phyloP scores from a whole-genome alignment of 768 basidiomycete species.

The Tricholoma hemisulphureum region DNA sequence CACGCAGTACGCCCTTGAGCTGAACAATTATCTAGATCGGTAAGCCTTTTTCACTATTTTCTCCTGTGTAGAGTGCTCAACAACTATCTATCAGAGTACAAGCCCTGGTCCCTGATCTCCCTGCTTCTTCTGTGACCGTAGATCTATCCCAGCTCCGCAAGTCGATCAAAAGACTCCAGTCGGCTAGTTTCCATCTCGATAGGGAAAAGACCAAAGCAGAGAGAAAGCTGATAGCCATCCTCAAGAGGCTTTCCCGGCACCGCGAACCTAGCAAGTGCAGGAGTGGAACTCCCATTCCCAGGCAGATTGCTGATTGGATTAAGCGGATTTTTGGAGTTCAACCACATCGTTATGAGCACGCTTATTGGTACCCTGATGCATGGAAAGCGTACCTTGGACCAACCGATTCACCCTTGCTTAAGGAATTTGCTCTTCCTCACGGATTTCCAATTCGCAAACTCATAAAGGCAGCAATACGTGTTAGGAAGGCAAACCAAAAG shows the following conservation, averaged over 20 bases:
- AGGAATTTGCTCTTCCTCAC: constrained; percentile 16
- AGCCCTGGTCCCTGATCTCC: constrained; percentile 32
- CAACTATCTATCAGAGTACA: constrained; percentile 45
- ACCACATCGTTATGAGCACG: constrained; percentile 20
- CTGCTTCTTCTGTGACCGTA: constrained; percentile 17
- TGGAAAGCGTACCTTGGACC: constrained; percentile 35
- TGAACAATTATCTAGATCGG: constrained; percentile 61
- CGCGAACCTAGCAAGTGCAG: constrained; percentile 22
- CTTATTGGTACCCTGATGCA: constrained; percentile 16
- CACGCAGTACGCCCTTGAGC: constrained; percentile 69
- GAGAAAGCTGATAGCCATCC: constrained; percentile 45
- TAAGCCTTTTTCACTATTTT: constrained; percentile 27
- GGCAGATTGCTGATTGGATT: constrained; percentile 32
- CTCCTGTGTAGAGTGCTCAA: not conserved
- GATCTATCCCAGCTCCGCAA: constrained; percentile 45
- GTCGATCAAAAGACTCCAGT: constrained; percentile 47
- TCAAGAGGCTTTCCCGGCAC: constrained; percentile 37
- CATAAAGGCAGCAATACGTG: constrained; percentile 56
- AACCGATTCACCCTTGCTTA: not conserved
- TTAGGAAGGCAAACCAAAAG: constrained; percentile 61
- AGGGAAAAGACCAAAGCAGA: constrained; percentile 57
- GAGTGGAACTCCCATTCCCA: constrained; percentile 17
- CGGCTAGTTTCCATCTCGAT: constrained; percentile 55
- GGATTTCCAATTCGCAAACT: constrained; percentile 43
- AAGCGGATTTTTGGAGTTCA: constrained; percentile 40